Conservation (phyloP, 2,329 filamentous ascomycete species). For the Cladosporium sp. region DNA sequence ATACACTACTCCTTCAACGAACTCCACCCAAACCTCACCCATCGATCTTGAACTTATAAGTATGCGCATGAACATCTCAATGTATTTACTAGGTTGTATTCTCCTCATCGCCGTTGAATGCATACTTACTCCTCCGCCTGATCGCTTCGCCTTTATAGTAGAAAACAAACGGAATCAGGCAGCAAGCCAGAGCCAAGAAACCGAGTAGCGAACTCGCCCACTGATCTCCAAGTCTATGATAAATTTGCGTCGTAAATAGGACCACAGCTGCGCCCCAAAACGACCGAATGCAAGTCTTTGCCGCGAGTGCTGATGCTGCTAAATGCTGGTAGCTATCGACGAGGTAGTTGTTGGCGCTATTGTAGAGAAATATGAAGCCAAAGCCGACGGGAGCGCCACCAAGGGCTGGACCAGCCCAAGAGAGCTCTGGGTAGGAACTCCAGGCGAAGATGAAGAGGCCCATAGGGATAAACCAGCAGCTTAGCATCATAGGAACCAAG, state of each 20-base stretch:
- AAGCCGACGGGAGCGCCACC: slow-evolving; percentile 63
- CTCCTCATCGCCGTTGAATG: slow-evolving; percentile 57
- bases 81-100: slow-evolving; percentile 31
- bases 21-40: too few species aligned
- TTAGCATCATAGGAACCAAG: slow-evolving; percentile 54
- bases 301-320: slow-evolving; percentile 59
- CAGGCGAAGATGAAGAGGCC: slow-evolving; percentile 58
- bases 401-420: slow-evolving; percentile 45
- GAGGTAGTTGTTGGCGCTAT: slow-evolving; percentile 49
- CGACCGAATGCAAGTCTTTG: slow-evolving; percentile 42
- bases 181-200: slow-evolving; percentile 66
- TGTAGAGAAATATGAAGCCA: slow-evolving; percentile 47
- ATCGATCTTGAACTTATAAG: too few species aligned
- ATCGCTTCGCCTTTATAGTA: slow-evolving; percentile 35
- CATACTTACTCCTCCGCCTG: slow-evolving; percentile 29
- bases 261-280: slow-evolving; percentile 41
- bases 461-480: slow-evolving; percentile 49
- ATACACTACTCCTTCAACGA: too few species aligned
- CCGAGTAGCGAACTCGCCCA: slow-evolving; percentile 46
- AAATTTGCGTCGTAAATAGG: slow-evolving; percentile 43
- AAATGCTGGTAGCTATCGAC: slow-evolving; percentile 44
- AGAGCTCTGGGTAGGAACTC: slow-evolving; percentile 50
- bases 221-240: slow-evolving; percentile 37
- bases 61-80: too few species aligned
- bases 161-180: slow-evolving; percentile 36